phyloP scores from a whole-genome alignment of 306 rosid species.

The Citrullus amarus region DNA sequence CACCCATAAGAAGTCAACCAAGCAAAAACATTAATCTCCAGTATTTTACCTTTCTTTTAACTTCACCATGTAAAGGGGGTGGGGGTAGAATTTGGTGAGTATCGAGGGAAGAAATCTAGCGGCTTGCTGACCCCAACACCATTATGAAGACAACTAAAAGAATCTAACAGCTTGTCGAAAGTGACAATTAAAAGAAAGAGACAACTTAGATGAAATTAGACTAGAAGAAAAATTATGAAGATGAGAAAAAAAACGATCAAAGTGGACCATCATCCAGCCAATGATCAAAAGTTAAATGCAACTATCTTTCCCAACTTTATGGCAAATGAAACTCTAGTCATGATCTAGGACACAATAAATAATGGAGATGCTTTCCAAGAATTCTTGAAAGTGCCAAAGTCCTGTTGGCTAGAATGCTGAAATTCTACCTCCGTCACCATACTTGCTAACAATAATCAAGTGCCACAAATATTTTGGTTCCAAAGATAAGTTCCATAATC shows the following conservation, averaged over 20 bases:
- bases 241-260: background rate
- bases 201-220: background rate
- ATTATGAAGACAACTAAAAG: background rate
- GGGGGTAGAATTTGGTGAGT: background rate
- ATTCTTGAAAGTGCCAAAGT: background rate
- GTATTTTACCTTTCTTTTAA: background rate
- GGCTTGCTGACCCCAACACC: background rate
- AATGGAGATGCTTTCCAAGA: background rate
- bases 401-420: background rate
- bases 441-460: background rate
- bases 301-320: no score
- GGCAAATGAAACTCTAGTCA: no score
- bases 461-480: background rate
- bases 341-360: background rate
- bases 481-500: background rate
- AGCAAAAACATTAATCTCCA: background rate
- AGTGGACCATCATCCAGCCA: background rate
- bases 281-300: background rate
- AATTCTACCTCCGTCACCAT: background rate
- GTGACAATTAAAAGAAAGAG: background rate
- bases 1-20: background rate
- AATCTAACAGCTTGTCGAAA: background rate
- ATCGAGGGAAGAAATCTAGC: background rate
- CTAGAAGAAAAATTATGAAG: background rate
- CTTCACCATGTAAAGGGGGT: background rate